Evolutionary conservation across 2,329 filamentous ascomycete genomes (phyloP).

Genomic region (Aspergillus pseudoterreus): DNA sequence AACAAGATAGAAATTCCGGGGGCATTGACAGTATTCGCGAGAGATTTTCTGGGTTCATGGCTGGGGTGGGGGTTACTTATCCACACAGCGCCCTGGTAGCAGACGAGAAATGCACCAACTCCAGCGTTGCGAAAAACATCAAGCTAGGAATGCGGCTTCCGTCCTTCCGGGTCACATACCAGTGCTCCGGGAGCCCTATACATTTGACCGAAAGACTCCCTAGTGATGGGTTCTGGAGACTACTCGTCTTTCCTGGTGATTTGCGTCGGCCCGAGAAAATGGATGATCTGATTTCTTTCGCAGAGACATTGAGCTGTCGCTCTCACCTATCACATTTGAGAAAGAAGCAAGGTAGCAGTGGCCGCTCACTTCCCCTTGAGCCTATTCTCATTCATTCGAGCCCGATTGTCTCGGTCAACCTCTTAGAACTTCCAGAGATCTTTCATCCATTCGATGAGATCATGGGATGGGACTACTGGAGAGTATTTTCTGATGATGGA

Average conservation of each 20-base stretch:
- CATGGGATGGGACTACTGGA: constrained; percentile 17
- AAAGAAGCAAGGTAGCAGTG: not conserved
- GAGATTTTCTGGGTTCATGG: not conserved
- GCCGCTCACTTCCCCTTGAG: not conserved
- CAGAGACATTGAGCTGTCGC: constrained; percentile 1
- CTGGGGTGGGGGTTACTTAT: constrained; percentile 1
- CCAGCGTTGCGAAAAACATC: constrained; percentile 3
- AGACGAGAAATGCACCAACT: not conserved
- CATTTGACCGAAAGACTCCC: constrained; percentile 7
- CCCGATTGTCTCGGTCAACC: not conserved
- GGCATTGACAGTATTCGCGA: no score
- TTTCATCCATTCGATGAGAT: constrained; percentile 15
- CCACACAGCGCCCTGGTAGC: constrained; percentile 1
- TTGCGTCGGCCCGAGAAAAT: not conserved
- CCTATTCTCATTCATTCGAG: constrained; percentile 13
- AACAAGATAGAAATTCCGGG: not conserved
- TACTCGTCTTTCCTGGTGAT: constrained; percentile 19
- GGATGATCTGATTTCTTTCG: constrained; percentile 4
- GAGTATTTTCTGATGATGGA: constrained; percentile 13
- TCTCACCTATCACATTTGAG: not conserved
- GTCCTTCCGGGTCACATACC: constrained; percentile 6
- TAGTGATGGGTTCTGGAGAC: constrained; percentile 16
- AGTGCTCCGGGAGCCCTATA: constrained; percentile 7
- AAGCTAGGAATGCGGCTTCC: constrained; percentile 14
- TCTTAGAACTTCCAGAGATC: constrained; percentile 11